Evolutionary conservation across 1,284 basidiomycete genomes (phyloP).

Genomic region (Irpex lacteus): DNA sequence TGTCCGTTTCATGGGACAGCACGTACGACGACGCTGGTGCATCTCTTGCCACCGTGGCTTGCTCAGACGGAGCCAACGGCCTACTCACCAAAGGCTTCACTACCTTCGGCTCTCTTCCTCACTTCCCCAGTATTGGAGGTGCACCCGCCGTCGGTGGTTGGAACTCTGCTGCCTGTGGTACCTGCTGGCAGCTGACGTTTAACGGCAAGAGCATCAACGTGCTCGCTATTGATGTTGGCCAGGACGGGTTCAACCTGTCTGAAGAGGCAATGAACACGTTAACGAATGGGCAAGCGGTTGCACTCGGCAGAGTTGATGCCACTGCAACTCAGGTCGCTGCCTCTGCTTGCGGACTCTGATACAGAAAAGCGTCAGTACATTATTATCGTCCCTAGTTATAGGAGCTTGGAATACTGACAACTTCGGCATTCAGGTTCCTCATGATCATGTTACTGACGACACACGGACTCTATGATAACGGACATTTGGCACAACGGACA

Average conservation of each 20-base stretch:
- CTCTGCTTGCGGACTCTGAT: conserved; percentile 30
- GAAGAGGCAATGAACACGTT: conserved; percentile 40
- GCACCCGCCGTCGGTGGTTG: conserved; percentile 36
- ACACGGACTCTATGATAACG: not conserved
- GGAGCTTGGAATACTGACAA: not conserved
- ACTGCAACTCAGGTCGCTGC: conserved; percentile 31
- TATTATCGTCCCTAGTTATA: not conserved
- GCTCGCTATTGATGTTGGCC: conserved; percentile 39
- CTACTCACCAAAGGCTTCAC: conserved; percentile 35
- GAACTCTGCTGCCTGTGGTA: conserved; percentile 43
- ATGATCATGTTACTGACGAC: not conserved
- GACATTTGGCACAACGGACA: not conserved
- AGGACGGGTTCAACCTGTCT: conserved; percentile 37
- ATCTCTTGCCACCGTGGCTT: conserved; percentile 35
- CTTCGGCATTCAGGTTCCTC: not conserved
- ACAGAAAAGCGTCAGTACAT: not conserved
- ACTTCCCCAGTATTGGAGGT: conserved; percentile 49
- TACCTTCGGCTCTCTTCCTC: conserved; percentile 44
- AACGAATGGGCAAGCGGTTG: conserved; percentile 35
- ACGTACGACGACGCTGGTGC: conserved; percentile 33
- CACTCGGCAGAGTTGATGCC: conserved; percentile 35
- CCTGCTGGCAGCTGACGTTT: conserved; percentile 43
- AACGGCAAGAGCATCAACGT: conserved; percentile 36
- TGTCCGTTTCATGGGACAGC: conserved; percentile 30
- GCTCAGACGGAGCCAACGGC: conserved; percentile 40